Percentiles rank a stretch among this genome's conserved stretches.
Conservation (phyloP, 202 grass and related monocot species). For the Hordeum pubiflorum region DNA sequence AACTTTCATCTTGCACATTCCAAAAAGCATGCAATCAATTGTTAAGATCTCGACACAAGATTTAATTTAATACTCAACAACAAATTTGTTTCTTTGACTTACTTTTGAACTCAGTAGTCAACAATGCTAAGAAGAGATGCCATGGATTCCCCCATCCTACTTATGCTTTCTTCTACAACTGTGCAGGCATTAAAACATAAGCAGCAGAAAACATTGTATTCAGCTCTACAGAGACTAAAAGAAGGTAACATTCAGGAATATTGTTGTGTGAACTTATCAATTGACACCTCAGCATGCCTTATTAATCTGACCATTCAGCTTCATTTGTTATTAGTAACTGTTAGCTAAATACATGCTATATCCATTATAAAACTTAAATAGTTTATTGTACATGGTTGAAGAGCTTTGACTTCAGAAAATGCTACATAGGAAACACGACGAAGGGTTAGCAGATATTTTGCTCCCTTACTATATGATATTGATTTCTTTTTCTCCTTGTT, state of each 20-base stretch:
- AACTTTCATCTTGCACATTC: not conserved
- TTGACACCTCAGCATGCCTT: not conserved
- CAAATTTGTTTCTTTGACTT: not conserved
- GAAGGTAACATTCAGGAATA: constrained; percentile 46
- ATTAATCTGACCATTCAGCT: not conserved
- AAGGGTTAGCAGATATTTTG: not conserved
- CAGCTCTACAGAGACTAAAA: constrained; percentile 66
- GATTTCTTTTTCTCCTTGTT: not conserved
- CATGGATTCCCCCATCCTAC: not conserved
- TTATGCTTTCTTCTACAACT: constrained; percentile 13
- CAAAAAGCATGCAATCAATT: not conserved
- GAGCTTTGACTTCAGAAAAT: not conserved
- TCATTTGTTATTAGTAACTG: not conserved
- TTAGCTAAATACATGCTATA: not conserved
- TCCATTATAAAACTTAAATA: not conserved
- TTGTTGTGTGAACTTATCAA: not conserved
- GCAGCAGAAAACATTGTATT: constrained; percentile 47
- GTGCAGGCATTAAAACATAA: constrained; percentile 44
- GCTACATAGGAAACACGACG: not conserved
- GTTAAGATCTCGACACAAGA: not conserved
- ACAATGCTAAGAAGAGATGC: not conserved
- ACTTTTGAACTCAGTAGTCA: not conserved
- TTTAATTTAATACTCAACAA: not conserved
- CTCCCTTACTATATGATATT: not conserved
- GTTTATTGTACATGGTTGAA: constrained; percentile 4